Percentiles rank a stretch among this genome's conserved stretches.
These are phyloP conservation scores for Pichia heedii DNA, from an alignment of 805 yeast genomes.

Conservation along the genomic window DNA sequence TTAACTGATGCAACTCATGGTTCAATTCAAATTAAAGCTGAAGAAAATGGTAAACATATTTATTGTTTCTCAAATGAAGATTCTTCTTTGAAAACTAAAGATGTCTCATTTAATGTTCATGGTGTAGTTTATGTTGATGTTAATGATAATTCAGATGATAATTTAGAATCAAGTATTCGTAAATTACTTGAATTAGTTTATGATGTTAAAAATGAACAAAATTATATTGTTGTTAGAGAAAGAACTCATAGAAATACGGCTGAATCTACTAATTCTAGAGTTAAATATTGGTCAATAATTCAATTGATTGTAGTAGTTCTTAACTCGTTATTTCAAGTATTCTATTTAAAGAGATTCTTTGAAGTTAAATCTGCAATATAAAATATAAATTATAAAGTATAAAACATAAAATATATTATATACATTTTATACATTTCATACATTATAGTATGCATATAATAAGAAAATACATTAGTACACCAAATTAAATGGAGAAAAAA, in stretches of 20 bases:
- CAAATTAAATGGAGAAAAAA: no score
- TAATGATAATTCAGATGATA: slow-evolving; percentile 55
- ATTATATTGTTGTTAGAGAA: slow-evolving; percentile 90
- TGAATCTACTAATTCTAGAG: slow-evolving; percentile 92
- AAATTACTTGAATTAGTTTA: slow-evolving; percentile 65
- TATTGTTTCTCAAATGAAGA: slow-evolving; percentile 92
- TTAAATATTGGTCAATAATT: slow-evolving; percentile 95
- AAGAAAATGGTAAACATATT: slow-evolving; percentile 60
- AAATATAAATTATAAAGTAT: neutral
- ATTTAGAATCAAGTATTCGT: slow-evolving; percentile 77
- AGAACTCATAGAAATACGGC: slow-evolving; percentile 98
- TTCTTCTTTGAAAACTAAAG: slow-evolving; percentile 63
- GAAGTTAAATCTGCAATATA: slow-evolving; percentile 63
- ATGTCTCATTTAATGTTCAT: slow-evolving; percentile 90
- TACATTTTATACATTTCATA: no score
- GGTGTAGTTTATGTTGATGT: slow-evolving; percentile 83
- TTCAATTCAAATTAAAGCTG: slow-evolving; percentile 60
- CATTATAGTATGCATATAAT: no score
- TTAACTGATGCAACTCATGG: slow-evolving; percentile 66
- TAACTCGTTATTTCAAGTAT: slow-evolving; percentile 88
- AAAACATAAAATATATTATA: neutral
- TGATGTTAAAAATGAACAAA: slow-evolving; percentile 87
- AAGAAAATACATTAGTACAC: no score
- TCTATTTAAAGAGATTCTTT: slow-evolving; percentile 88
- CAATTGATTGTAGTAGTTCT: slow-evolving; percentile 79